These are phyloP conservation scores for Fonsecaea pugnacius DNA, from an alignment of 2,329 filamentous ascomycete species.

Conservation along the genomic window DNA sequence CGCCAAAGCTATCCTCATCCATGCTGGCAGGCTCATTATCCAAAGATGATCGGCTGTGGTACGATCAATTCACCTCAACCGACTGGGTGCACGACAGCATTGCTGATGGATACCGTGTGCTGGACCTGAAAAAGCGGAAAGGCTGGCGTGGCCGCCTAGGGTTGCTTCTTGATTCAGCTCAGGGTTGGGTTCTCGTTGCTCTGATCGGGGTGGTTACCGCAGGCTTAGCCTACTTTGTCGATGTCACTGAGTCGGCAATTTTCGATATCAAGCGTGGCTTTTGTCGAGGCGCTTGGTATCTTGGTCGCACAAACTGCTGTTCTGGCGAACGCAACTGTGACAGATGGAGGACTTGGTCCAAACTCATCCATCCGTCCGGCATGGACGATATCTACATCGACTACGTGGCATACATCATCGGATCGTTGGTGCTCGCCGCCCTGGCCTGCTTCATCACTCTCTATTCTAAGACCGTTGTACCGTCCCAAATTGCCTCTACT, in stretches of 20 bases:
- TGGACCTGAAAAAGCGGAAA: constrained; percentile 77
- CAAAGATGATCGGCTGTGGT: constrained; percentile 90
- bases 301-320: constrained; percentile 72
- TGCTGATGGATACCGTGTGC: constrained; percentile 86
- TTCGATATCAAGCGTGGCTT: constrained; percentile 94
- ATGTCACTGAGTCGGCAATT: constrained; percentile 80
- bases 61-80: constrained; percentile 96
- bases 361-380: constrained; percentile 61
- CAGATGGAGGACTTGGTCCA: constrained; percentile 68
- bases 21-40: constrained; percentile 64
- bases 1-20: constrained; percentile 34
- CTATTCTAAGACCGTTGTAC: constrained; percentile 90
- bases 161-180: constrained; percentile 79
- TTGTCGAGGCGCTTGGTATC: constrained; percentile 73
- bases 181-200: constrained; percentile 93
- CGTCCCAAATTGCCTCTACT: constrained; percentile 77
- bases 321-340: constrained; percentile 58
- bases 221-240: constrained; percentile 82
- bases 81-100: constrained; percentile 99
- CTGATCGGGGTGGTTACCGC: constrained; percentile 87
- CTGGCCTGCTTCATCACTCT: constrained; percentile 79
- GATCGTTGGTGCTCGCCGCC: constrained; percentile 71
- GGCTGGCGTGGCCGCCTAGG: constrained; percentile 80
- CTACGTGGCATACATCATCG: constrained; percentile 73
- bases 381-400: constrained; percentile 67